Base-by-base conservation (phyloP, 2,329 filamentous ascomycete species). In the Aspergillus persii region DNA sequence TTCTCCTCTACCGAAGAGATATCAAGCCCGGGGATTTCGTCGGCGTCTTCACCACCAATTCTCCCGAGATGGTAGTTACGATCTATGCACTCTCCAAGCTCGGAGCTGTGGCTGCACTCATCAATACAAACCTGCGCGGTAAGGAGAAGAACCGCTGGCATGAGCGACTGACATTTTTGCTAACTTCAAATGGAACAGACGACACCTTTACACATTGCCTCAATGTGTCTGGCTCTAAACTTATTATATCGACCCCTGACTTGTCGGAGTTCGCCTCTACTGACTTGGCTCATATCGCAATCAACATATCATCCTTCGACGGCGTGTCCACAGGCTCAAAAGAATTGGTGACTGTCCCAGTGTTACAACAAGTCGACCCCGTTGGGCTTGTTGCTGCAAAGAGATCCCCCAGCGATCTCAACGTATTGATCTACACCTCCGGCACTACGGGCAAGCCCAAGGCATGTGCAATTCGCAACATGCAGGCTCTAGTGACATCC, bases 401-500 rank as follows among this genome's bases (percentile, higher is more conserved):
- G 59, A 66, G 71, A 41, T 71, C 63, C 3, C 66, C 69, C 1
- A 66, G 67, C 41, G 77, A 80, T 33, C 60, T 79, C 8, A 68
- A 69, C 6, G 68, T 68, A 1, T 66, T 81, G 5, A 79, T 81
- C 41, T 82, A 79, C 63, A 82, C 80, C 1, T 81, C 79, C 8
- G 80, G 80, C 4, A 82, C 80, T 23, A 80, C 78, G 3, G 78
- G 78, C 18, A 78, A 76, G 23, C 78, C 78, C n/a, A 80, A 80
- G 66, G 77, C 78, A 7, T 80, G 77, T 61, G 75, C 68, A 8
- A 70, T 80, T 4, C 71, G 70, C 47, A 79, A 79, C 58, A 70
- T 73, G 60, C 68, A 76, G 59, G 64, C 76, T 23, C 54, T 76
- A 7, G 61, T 74, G 8, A 76, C 75, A 3, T 75, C 77, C 1